phyloP scores from a whole-genome alignment of 2,329 filamentous ascomycete species.

The Xylariaceae sp. region DNA sequence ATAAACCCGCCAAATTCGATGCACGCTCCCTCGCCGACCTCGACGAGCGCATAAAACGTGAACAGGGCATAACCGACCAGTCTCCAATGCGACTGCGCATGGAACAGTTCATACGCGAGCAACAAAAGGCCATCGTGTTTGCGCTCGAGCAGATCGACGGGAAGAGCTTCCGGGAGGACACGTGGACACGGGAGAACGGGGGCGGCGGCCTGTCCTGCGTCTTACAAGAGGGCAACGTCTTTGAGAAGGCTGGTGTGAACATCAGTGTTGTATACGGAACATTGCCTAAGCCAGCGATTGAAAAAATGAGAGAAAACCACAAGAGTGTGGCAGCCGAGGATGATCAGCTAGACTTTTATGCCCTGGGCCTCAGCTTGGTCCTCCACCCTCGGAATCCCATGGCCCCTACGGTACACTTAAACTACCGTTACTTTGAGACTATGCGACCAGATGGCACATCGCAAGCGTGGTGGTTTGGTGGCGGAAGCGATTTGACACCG shows the following conservation, averaged over 20 bases:
- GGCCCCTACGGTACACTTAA: slow-evolving; percentile 96
- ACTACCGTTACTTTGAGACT: slow-evolving; percentile 99
- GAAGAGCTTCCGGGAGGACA: slow-evolving; percentile 79
- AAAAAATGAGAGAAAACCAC: slow-evolving; percentile 93
- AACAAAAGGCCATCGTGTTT: slow-evolving; percentile 85
- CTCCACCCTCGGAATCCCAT: slow-evolving; percentile 94
- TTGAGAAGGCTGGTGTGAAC: slow-evolving; percentile 97
- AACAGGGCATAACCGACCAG: slow-evolving; percentile 72
- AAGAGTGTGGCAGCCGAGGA: slow-evolving; percentile 77
- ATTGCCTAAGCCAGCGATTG: slow-evolving; percentile 83
- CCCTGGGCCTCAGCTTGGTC: slow-evolving; percentile 89
- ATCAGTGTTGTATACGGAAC: slow-evolving; percentile 94
- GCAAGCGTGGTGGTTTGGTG: slow-evolving; percentile 98
- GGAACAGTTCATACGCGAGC: slow-evolving; percentile 93
- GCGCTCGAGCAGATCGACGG: slow-evolving; percentile 86
- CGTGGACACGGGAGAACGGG: slow-evolving; percentile 85
- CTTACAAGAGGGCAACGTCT: slow-evolving; percentile 93
- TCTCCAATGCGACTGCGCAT: slow-evolving; percentile 98
- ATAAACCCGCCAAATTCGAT: slow-evolving; percentile 59
- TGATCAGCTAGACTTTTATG: slow-evolving; percentile 90
- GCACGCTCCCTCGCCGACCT: slow-evolving; percentile 79
- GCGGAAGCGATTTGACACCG: slow-evolving; percentile 91
- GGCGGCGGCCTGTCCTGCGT: slow-evolving; percentile 95
- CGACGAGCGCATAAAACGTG: slow-evolving; percentile 80
- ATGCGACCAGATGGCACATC: slow-evolving; percentile 79